Conservation (phyloP, 805 yeast genomes). For the Metschnikowia similis region DNA sequence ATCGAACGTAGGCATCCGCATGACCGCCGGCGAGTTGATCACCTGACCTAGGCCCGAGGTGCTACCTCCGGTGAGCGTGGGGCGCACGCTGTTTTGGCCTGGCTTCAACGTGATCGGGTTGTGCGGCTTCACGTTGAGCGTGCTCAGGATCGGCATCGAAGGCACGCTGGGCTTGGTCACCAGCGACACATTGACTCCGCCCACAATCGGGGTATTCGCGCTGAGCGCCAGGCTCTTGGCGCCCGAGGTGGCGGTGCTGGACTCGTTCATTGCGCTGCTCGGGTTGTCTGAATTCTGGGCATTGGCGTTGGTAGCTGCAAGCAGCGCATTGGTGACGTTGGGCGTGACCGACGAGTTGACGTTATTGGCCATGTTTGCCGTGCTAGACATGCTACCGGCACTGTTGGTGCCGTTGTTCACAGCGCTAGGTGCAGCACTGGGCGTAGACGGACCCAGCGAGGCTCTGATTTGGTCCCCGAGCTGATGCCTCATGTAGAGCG, state of each 20-base stretch:
- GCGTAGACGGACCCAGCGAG: slow-evolving; percentile 4
- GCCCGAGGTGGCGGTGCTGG: slow-evolving; percentile 5
- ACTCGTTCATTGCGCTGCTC: neutral
- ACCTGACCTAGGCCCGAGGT: slow-evolving; percentile 64
- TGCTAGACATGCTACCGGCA: neutral
- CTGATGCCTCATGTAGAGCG: slow-evolving; percentile 43
- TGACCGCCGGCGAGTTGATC: slow-evolving; percentile 69
- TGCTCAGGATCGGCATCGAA: slow-evolving; percentile 67
- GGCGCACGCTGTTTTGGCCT: slow-evolving; percentile 48
- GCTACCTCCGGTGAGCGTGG: slow-evolving; percentile 80
- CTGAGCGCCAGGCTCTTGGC: slow-evolving; percentile 8
- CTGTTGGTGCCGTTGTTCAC: slow-evolving; percentile 1
- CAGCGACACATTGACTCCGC: slow-evolving; percentile 31
- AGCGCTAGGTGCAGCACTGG: slow-evolving; percentile 7
- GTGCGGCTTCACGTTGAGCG: slow-evolving; percentile 61
- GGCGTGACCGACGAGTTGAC: slow-evolving; percentile 11
- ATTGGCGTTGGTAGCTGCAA: slow-evolving; percentile 13
- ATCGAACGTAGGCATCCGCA: slow-evolving; percentile 78
- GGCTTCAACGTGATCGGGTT: slow-evolving; percentile 62
- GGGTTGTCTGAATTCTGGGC: neutral
- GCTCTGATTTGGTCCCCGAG: slow-evolving; percentile 29
- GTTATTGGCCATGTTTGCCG: slow-evolving; percentile 1
- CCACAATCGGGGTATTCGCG: slow-evolving; percentile 12
- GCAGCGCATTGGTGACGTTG: slow-evolving; percentile 24
- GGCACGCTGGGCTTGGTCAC: slow-evolving; percentile 55